Percentiles rank a stretch among this genome's conserved stretches.
Conservation (phyloP, 495 filamentous ascomycete genomes). For the Aspergillus cristatus region DNA sequence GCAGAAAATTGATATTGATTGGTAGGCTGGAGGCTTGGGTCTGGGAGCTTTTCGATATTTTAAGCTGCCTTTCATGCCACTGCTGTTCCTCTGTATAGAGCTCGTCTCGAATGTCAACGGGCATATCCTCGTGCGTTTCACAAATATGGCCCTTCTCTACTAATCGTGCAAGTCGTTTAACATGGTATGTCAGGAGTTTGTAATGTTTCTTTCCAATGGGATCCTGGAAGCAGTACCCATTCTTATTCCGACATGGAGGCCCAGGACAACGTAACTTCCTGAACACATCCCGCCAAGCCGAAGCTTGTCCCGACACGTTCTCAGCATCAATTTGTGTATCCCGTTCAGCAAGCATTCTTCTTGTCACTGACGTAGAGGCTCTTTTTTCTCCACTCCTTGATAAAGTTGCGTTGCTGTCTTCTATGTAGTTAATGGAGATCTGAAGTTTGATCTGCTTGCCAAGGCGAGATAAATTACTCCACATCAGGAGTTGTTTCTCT, state of each 20-base stretch:
- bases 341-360: constrained; percentile 12
- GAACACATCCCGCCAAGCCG: constrained; percentile 21
- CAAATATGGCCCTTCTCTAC: not conserved
- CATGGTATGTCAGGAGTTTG: constrained; percentile 15
- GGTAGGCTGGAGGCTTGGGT: too few species aligned
- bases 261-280: constrained; percentile 18
- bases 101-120: too few species aligned
- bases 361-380: constrained; percentile 10
- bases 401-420: constrained; percentile 1
- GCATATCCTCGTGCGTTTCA: too few species aligned
- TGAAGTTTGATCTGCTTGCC: constrained; percentile 15
- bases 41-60: too few species aligned
- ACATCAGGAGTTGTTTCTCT: constrained; percentile 14
- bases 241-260: constrained; percentile 11
- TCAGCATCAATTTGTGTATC: constrained; percentile 18
- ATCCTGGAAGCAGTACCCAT: constrained; percentile 23
- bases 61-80: too few species aligned
- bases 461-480: constrained; percentile 8
- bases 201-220: constrained; percentile 23
- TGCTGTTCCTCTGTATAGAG: too few species aligned
- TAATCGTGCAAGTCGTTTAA: constrained; percentile 14
- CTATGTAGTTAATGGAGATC: constrained; percentile 16
- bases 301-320: constrained; percentile 9
- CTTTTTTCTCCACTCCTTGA: constrained; percentile 13
- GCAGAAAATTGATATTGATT: constrained; percentile 15